Evolutionary conservation across 805 yeast genomes (phyloP).

Genomic region (Candida jianshihensis): DNA sequence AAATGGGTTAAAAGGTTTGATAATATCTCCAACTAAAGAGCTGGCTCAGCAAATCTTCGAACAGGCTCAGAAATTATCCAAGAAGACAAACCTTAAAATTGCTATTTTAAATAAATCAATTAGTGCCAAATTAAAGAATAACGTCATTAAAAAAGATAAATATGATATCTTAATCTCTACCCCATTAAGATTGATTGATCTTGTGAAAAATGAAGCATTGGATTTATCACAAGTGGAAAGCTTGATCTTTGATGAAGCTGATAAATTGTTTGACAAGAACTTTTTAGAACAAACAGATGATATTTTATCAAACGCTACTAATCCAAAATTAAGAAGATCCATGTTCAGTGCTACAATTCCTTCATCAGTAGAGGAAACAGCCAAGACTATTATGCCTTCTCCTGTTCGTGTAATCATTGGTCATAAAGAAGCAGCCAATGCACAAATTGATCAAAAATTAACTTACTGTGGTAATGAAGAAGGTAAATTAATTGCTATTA

Average conservation of each 20-base stretch:
- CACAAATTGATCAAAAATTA: slow-evolving; percentile 73
- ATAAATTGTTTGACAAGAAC: slow-evolving; percentile 78
- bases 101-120: slow-evolving; percentile 67
- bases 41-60: slow-evolving; percentile 79
- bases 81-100: slow-evolving; percentile 38
- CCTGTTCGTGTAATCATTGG: slow-evolving; percentile 85
- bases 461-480: slow-evolving; percentile 89
- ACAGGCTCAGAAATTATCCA: slow-evolving; percentile 53
- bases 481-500: slow-evolving; percentile 87
- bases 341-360: slow-evolving; percentile 96
- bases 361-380: slow-evolving; percentile 84
- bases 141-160: slow-evolving; percentile 49
- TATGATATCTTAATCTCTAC: slow-evolving; percentile 82
- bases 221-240: slow-evolving; percentile 63
- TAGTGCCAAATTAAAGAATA: slow-evolving; percentile 59
- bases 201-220: slow-evolving; percentile 54
- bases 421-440: slow-evolving; percentile 87
- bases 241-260: slow-evolving; percentile 92
- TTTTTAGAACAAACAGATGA: slow-evolving; percentile 89
- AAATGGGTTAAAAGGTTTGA: slow-evolving; percentile 60
- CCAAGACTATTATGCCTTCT: slow-evolving; percentile 67
- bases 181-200: slow-evolving; percentile 81
- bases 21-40: slow-evolving; percentile 93
- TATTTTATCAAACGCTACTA: slow-evolving; percentile 45
- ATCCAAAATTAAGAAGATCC: slow-evolving; percentile 47